These are phyloP conservation scores for Vigna hirtella DNA, from an alignment of 306 rosid species.

Conservation along the genomic window DNA sequence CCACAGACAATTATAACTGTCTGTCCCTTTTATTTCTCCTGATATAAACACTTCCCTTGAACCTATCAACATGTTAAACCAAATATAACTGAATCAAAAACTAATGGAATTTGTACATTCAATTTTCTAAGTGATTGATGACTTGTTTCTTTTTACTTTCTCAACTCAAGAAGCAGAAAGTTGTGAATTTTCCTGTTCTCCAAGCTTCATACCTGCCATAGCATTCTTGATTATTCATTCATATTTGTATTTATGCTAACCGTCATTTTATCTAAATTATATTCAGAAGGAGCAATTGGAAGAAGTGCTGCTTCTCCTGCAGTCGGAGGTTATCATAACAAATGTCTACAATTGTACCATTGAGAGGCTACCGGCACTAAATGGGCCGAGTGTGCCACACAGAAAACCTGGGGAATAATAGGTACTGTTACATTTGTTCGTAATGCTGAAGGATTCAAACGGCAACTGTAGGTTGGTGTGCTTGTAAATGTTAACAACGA, in stretches of 20 bases:
- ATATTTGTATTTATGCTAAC: conserved; percentile 21
- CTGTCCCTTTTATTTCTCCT: too few species aligned
- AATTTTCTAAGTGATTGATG: background rate
- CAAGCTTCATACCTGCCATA: conserved; percentile 4
- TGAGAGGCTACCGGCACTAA: background rate
- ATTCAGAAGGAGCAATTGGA: conserved; percentile 24
- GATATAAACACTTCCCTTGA: too few species aligned
- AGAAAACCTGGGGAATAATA: background rate
- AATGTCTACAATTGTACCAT: background rate
- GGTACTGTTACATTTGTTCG: background rate
- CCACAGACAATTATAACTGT: too few species aligned
- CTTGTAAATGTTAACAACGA: conserved; percentile 3
- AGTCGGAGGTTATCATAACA: background rate
- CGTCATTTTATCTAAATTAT: background rate
- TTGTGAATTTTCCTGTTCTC: conserved; percentile 11
- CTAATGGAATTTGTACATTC: conserved; percentile 8
- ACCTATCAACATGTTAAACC: background rate
- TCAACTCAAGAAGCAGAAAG: conserved; percentile 14
- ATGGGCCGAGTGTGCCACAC: background rate
- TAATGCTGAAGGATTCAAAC: conserved; percentile 11
- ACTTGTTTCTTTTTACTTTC: background rate
- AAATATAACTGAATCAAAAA: conserved; percentile 4
- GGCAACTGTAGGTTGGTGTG: conserved; percentile 6
- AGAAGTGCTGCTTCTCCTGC: conserved; percentile 7
- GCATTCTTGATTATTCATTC: conserved; percentile 6